Conservation (phyloP, 805 yeast species). For the Saturnispora gosingensis region DNA sequence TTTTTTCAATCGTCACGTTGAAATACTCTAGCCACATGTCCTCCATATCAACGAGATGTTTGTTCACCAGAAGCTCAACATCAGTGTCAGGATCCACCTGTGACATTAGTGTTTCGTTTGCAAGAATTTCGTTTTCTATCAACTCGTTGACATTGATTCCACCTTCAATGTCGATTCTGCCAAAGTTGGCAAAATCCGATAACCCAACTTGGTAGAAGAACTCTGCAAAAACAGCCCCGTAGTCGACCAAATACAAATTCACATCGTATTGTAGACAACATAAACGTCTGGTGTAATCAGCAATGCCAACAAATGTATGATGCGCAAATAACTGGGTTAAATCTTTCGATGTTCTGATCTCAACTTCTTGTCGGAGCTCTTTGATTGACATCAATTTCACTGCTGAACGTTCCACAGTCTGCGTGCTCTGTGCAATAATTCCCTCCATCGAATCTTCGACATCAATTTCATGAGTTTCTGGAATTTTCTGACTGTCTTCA, state of each 20-base stretch:
- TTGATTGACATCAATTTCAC: conserved; percentile 25
- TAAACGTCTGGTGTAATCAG: conserved; percentile 59
- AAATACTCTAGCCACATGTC: conserved; percentile 84
- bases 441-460: neutral
- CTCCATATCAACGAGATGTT: conserved; percentile 35
- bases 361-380: conserved; percentile 45
- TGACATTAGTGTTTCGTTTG: conserved; percentile 13
- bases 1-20: conserved; percentile 34
- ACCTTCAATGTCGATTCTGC: conserved; percentile 36
- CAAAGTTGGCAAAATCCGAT: conserved; percentile 75
- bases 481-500: neutral
- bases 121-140: conserved; percentile 29
- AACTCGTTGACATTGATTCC: conserved; percentile 29
- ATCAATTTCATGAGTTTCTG: neutral
- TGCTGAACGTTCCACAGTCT: conserved; percentile 4
- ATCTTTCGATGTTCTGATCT: conserved; percentile 35
- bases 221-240: conserved; percentile 56
- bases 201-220: conserved; percentile 77
- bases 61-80: conserved; percentile 10
- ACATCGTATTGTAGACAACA: conserved; percentile 83
- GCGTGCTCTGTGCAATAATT: conserved; percentile 3
- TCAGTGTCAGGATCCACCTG: neutral
- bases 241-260: conserved; percentile 69
- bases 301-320: conserved; percentile 71
- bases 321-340: conserved; percentile 62